Percentiles rank a stretch among this genome's conserved stretches.
These are phyloP conservation scores for Agrocybe praecox DNA, from an alignment of 768 basidiomycete genomes.

Conservation along the genomic window DNA sequence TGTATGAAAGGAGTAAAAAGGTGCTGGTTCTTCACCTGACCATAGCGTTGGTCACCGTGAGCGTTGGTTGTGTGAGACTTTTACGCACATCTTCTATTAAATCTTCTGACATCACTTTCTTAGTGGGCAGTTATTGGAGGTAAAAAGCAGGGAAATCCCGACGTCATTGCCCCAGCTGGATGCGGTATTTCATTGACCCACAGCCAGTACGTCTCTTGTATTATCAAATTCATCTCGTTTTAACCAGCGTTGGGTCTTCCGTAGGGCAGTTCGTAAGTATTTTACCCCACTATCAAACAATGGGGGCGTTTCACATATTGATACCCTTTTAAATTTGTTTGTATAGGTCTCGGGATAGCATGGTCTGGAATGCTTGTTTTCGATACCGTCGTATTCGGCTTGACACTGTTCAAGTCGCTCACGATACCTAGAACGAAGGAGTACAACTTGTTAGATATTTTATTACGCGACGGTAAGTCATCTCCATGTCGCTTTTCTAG, in stretches of 20 bases:
- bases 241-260: background rate
- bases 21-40: constrained; percentile 30
- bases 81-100: background rate
- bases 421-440: constrained; percentile 21
- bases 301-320: background rate
- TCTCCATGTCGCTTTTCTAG: background rate
- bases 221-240: background rate
- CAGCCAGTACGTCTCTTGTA: constrained; percentile 20
- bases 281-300: background rate
- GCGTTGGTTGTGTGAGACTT: constrained; percentile 33
- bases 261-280: constrained; percentile 26
- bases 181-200: constrained; percentile 23
- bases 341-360: constrained; percentile 33
- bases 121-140: constrained; percentile 30
- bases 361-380: constrained; percentile 44
- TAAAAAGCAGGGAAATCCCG: constrained; percentile 11
- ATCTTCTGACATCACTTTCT: constrained; percentile 1
- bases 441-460: constrained; percentile 28
- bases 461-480: constrained; percentile 41
- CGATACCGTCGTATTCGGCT: constrained; percentile 38
- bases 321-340: background rate
- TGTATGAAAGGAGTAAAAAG: constrained; percentile 36
- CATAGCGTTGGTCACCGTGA: constrained; percentile 23
- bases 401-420: constrained; percentile 44
- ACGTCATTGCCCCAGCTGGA: constrained; percentile 21